Conservation (phyloP, 768 basidiomycete genomes). For the Hygrocybe coccinea region DNA sequence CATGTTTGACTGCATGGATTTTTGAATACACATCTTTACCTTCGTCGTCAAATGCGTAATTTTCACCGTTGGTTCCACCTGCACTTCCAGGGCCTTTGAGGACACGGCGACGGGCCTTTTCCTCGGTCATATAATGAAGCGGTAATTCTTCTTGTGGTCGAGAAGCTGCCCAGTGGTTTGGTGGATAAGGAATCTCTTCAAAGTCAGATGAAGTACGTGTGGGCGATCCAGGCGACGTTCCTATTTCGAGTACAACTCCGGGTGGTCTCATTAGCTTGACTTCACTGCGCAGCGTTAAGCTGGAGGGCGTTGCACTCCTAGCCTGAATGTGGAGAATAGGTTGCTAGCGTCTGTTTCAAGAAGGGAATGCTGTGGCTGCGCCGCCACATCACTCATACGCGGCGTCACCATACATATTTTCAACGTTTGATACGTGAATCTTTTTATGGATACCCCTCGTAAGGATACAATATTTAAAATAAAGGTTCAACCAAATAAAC, state of each 20-base stretch:
- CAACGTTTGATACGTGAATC: too few relatives aligned
- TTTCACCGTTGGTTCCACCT: constrained; percentile 11
- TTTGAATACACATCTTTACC: constrained; percentile 53
- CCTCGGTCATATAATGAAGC: constrained; percentile 53
- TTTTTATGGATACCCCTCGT: too few relatives aligned
- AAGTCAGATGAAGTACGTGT: constrained; percentile 60
- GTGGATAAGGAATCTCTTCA: constrained; percentile 63
- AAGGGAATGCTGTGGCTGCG: too few relatives aligned
- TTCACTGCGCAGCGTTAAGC: not conserved
- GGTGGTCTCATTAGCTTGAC: constrained; percentile 52
- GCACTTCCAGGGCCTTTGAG: constrained; percentile 23
- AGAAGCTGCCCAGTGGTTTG: constrained; percentile 26
- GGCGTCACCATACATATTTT: too few relatives aligned
- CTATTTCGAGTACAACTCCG: constrained; percentile 69
- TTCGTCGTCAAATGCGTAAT: constrained; percentile 38
- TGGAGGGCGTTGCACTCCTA: not conserved
- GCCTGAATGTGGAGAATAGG: not conserved
- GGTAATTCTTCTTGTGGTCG: constrained; percentile 41
- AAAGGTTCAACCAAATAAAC: not conserved
- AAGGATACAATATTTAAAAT: not conserved
- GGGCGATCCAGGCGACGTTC: constrained; percentile 47
- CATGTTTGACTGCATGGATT: constrained; percentile 28
- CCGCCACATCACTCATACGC: not conserved
- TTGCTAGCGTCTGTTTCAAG: too few relatives aligned
- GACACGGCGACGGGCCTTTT: constrained; percentile 56